Base-by-base conservation (phyloP, 768 basidiomycete genomes). In the Suillus subaureus region DNA sequence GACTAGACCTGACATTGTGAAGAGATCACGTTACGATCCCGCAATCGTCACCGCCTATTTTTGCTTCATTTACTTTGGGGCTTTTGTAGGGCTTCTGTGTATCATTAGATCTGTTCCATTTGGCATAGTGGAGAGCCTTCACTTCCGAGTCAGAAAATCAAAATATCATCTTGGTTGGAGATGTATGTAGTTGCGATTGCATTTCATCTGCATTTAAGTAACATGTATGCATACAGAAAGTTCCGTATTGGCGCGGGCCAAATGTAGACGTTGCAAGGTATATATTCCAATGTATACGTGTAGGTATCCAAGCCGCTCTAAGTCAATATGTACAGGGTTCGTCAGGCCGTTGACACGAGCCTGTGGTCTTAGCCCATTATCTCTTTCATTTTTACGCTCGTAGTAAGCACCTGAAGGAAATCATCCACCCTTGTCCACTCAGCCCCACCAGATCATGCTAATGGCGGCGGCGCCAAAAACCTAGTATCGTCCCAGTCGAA, bases 21-120 rank as follows among this genome's bases (percentile, higher is more conserved):
- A 35, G 31, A 61, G 55, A 42, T n/a, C 35, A 45, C 28, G 12
- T n/a, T 35, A 51, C 23, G 33, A 61, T 8, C 26, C 31, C n/a
- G 21, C 35, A 11, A 26, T 39, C 2, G 15, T 33, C 42, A 18
- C 37, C 15, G 28, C 40, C 40, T 49, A 31, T 51, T 23, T 40
- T 39, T 61, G 21, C 51, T 37, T 23, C 26, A 11, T 37, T 33
- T 31, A 21, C 43, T 56, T 60, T 6, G 6, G 26, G 9, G 58
- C 26, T 21, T 42, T 39, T 40, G 6, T 60, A 42, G 40, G 26
- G 26, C 28, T 61, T 40, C 11, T 42, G 45, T 54, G 33, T 64
- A 68, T 65, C 52, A n/a, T 47, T 55, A 63, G 13, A 54, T 28
- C 33, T 43, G 64, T 49, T 66, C 66, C 64, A 42, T 66, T 68